Conservation (phyloP, 768 basidiomycete species). For the Tremella yokohamensis region DNA sequence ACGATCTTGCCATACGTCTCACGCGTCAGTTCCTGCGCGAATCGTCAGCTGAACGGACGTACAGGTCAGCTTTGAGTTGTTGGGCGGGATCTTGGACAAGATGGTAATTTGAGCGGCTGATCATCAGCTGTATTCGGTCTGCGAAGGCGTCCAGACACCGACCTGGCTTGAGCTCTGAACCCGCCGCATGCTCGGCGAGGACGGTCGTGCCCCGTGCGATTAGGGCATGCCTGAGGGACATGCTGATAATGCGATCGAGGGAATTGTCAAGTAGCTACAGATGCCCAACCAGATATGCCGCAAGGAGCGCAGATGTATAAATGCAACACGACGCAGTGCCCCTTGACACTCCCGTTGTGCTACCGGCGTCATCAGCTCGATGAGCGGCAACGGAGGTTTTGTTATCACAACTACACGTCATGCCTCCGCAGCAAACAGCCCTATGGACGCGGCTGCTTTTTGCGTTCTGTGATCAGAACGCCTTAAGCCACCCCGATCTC, state of each 20-base stretch:
- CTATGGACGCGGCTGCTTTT: no score
- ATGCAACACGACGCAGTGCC: no score
- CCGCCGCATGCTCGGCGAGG: conserved; percentile 80
- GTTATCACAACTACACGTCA: no score
- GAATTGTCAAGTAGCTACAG: not conserved
- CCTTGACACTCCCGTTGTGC: no score
- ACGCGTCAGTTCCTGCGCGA: not conserved
- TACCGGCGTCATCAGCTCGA: no score
- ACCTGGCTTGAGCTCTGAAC: conserved; percentile 87
- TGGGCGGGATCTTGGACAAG: conserved; percentile 90
- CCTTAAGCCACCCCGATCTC: no score
- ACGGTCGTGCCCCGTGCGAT: conserved; percentile 74
- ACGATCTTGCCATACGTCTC: conserved; percentile 60
- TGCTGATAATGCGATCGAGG: conserved; percentile 16
- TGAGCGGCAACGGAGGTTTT: no score
- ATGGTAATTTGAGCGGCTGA: conserved; percentile 60
- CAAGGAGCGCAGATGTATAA: no score
- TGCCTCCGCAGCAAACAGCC: no score
- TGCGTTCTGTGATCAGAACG: no score
- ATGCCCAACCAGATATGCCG: not conserved
- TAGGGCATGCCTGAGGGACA: conserved; percentile 70
- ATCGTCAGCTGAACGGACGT: conserved; percentile 6
- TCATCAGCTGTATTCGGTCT: conserved; percentile 10
- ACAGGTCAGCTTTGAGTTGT: conserved; percentile 62
- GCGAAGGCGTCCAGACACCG: conserved; percentile 17